phyloP scores from a whole-genome alignment of 1,284 basidiomycete species.

The Rhodofomes roseus region DNA sequence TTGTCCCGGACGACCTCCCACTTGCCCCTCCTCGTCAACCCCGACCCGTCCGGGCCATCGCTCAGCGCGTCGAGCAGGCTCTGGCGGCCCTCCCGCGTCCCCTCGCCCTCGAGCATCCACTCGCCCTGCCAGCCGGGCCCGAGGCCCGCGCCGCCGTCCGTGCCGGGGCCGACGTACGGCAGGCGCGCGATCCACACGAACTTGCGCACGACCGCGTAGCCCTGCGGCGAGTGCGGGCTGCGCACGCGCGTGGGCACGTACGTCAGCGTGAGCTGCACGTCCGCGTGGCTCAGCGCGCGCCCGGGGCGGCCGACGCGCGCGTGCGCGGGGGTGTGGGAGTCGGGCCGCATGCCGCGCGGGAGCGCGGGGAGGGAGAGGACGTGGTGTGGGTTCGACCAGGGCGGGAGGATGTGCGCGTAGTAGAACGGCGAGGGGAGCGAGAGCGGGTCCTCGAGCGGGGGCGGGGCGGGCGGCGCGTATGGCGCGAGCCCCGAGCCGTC shows the following conservation, averaged over 20 bases:
- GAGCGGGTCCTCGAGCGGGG: conserved; percentile 52
- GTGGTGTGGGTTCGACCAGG: conserved; percentile 45
- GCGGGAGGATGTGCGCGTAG: conserved; percentile 61
- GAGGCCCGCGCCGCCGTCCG: conserved; percentile 34
- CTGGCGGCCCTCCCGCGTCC: conserved; percentile 62
- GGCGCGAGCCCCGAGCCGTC: conserved; percentile 56
- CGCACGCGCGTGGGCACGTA: conserved; percentile 40
- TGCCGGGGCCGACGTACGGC: conserved; percentile 34
- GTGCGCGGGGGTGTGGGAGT: neutral
- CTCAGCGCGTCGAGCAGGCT: conserved; percentile 46
- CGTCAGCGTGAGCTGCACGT: conserved; percentile 40
- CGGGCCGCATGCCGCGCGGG: conserved; percentile 15
- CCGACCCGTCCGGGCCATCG: conserved; percentile 19
- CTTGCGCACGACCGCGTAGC: conserved; percentile 51
- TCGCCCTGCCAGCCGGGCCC: conserved; percentile 71
- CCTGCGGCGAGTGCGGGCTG: conserved; percentile 55
- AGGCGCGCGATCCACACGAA: conserved; percentile 61
- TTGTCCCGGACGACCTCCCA: conserved; percentile 66
- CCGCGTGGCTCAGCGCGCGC: conserved; percentile 2
- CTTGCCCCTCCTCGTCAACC: conserved; percentile 29
- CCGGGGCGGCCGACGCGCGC: conserved; percentile 13
- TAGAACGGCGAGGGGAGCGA: conserved; percentile 69
- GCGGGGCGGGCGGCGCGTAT: conserved; percentile 46
- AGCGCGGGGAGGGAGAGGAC: conserved; percentile 39
- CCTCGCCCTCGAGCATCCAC: conserved; percentile 73